Conservation (phyloP, 2,329 filamentous ascomycete genomes). For the Fusarium denticulatum region DNA sequence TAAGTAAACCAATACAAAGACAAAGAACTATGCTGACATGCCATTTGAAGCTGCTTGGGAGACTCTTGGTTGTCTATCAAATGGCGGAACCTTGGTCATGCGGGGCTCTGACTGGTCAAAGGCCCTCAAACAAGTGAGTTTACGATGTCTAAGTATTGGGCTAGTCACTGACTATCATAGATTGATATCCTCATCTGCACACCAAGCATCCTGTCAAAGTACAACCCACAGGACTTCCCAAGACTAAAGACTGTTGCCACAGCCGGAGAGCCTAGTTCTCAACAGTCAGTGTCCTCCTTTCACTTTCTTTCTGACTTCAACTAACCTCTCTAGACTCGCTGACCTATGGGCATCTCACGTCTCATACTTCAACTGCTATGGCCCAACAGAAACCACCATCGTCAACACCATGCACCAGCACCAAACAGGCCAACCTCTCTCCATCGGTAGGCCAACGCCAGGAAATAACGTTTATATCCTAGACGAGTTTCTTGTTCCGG, state of each 20-base stretch:
- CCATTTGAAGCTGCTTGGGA: conserved; percentile 63
- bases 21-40: fast-evolving
- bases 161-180: conserved; percentile 38
- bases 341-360: conserved; percentile 62
- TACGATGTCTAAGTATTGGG: fast-evolving
- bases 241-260: conserved; percentile 63
- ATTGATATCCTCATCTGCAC: conserved; percentile 66
- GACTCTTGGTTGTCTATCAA: conserved; percentile 64
- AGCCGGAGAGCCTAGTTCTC: conserved; percentile 62
- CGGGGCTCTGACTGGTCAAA: conserved; percentile 61
- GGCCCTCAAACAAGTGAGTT: conserved; percentile 55
- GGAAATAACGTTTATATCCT: conserved; percentile 67
- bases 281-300: conserved; percentile 46
- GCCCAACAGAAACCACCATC: conserved; percentile 68
- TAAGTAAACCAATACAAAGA: conserved; percentile 44
- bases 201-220: conserved; percentile 63
- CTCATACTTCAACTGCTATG: conserved; percentile 66
- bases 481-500: conserved; percentile 56
- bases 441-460: conserved; percentile 65
- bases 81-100: conserved; percentile 64
- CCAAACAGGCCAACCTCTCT: conserved; percentile 56
- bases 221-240: conserved; percentile 55
- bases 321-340: conserved; percentile 51
- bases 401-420: conserved; percentile 61
- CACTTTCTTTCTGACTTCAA: fast-evolving